phyloP scores from a whole-genome alignment of 148 eudicot genomes.

The Camellia lanceoleosa region DNA sequence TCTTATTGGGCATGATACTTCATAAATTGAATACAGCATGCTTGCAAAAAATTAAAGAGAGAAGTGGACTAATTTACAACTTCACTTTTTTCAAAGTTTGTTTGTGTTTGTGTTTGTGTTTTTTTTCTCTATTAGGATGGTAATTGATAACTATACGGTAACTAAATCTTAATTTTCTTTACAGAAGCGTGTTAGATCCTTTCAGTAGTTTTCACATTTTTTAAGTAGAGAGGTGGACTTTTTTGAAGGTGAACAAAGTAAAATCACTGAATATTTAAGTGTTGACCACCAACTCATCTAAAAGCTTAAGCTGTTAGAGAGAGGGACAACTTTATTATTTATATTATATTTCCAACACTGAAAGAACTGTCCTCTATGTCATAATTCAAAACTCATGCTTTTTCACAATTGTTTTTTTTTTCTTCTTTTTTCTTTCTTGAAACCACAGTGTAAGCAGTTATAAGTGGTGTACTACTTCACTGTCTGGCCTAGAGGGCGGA shows the following conservation, averaged over 20 bases:
- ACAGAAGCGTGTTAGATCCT: background rate
- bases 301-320: no score
- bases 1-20: background rate
- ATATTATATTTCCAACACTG: no score
- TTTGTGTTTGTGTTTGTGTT: no score
- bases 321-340: no score
- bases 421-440: no score
- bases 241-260: background rate
- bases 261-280: background rate
- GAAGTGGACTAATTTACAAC: no score
- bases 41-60: background rate
- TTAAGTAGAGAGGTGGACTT: constrained; percentile 1
- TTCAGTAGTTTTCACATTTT: background rate
- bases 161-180: background rate
- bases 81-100: no score
- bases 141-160: background rate
- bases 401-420: no score
- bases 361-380: background rate
- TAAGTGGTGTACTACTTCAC: no score
- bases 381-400: background rate
- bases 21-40: background rate
- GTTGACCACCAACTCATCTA: no score
- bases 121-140: no score
- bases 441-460: background rate
- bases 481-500: background rate